Base-by-base conservation (phyloP, 306 rosid species). In the Vigna radiata region DNA sequence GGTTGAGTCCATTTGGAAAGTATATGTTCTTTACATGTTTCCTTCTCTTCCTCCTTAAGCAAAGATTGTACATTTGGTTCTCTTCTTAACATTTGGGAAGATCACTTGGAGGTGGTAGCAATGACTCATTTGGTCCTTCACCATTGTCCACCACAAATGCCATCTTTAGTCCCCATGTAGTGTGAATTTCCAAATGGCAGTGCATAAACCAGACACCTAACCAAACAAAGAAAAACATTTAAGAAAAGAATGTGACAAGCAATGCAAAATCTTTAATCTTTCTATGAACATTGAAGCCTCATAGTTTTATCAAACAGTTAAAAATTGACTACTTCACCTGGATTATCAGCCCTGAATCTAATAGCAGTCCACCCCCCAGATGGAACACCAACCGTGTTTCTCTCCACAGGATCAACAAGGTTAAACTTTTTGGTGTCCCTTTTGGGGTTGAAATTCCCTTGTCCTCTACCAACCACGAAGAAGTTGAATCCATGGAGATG, bases 131-230 rank as follows among this genome's bases (percentile, higher is more conserved):
- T 43, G 92, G 90, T 49, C 94, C 96, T 79, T 87, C 69, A n/a
- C 92, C 96, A 84, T 90, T 87, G 79, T 92, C 92, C 75, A 92
- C 97, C 64, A 92, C 71, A 69, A 92, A 92, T 78, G 96, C 96
- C 97, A 90, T 92, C 87, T 92, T 92, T 13, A 92, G 62, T 65
- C 97, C 94, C 94, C 96, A 89, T 54, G 92, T 92, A n/a, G 98
- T 93, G 79, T 93, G 98, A 68, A 89, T 69, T 82, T 93, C 98
- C 79, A 80, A 76, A 72, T 84, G 85, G 10, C 87, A 80, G 55
- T 92, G 97, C 93, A 92, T 88, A 75, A 92, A 92, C 97, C 93
- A 92, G 1, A 90, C 93, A 46, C 93, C 97, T 92, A 73, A 68
- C 4, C 55, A 72, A 27, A 67, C 43, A 60, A 25, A 37, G 16